Evolutionary conservation across 768 basidiomycete species (phyloP), one percentile per base, ranked within the genome.

Genomic region (Boletus reticuloceps): DNA sequence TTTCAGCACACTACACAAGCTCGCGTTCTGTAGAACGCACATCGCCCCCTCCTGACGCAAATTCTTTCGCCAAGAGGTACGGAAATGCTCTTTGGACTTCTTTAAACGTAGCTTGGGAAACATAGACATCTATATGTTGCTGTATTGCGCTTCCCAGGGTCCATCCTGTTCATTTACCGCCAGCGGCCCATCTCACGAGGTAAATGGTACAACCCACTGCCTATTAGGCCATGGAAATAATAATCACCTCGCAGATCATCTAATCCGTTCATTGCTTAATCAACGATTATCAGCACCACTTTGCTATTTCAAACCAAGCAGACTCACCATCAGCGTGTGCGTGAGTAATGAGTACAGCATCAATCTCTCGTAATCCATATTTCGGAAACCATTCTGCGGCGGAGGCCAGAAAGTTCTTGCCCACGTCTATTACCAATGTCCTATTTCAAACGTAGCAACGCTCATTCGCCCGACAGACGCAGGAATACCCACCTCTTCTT

Each of bases 291-390:
- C 41, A 62, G 56, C n/a, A 38, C 40, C 50, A 20, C n/a, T 27
- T 31, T 31, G 13, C 41, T 13, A 27, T 38, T 36, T 32, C 34
- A 53, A 45, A 48, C 19, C n/a, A 39, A 14, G 10, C 12, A 51
- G 32, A 58, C 65, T 14, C 48, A 81, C 82, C 89, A 71, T 92
- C 91, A 37, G 91, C 89, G 72, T 95, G 94, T 9, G 90, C 85
- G 71, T 95, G 93, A 0, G 92, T 94, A 40, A 96, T 82, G 16
- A 97, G 74, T 11, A 96, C 77, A 40, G 82, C 85, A 61, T 89
- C 85, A 51, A 89, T 86, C 57, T 77, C 73, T 61, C 92, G 77
- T 41, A 96, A 72, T 4, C 83, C 84, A 67, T 88, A 86, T 67
- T 84, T 84, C 1, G 91, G 90, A 64, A 85, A 84, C 77, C 78